phyloP scores from a whole-genome alignment of 2,329 filamentous ascomycete genomes.

The Hymenotorrendiella dingleyae region DNA sequence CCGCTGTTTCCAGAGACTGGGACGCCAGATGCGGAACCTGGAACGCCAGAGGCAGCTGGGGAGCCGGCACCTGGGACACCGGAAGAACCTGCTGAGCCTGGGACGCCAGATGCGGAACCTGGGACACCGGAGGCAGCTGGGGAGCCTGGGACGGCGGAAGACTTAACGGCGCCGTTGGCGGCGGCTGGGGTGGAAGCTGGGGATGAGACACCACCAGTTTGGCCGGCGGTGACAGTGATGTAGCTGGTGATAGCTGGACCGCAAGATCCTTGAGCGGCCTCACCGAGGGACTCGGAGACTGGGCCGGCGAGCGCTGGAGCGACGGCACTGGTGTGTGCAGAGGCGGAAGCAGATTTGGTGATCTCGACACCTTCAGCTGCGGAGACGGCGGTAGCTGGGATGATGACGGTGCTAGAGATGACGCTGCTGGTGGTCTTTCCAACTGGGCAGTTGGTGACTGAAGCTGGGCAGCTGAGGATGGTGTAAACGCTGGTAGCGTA shows the following conservation, averaged over 20 bases:
- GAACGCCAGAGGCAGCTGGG: neutral
- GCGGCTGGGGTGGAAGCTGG: neutral
- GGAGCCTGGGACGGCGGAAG: too few relatives aligned
- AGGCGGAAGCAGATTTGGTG: slow-evolving; percentile 26
- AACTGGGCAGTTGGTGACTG: slow-evolving; percentile 27
- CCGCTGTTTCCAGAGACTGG: slow-evolving; percentile 1
- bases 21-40: neutral
- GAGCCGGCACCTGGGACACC: neutral
- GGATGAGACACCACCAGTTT: too few relatives aligned
- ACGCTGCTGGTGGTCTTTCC: slow-evolving; percentile 29
- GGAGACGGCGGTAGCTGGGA: slow-evolving; percentile 6
- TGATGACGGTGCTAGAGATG: slow-evolving; percentile 6
- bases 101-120: too few relatives aligned
- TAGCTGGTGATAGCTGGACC: neutral
- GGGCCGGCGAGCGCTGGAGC: neutral
- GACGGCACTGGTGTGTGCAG: slow-evolving; percentile 3
- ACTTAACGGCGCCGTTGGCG: too few relatives aligned
- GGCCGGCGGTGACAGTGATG: slow-evolving; percentile 2
- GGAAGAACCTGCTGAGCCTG: slow-evolving; percentile 6
- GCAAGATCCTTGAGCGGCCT: neutral
- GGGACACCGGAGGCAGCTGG: slow-evolving; percentile 1
- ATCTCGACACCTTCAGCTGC: slow-evolving; percentile 12
- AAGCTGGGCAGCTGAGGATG: slow-evolving; percentile 23
- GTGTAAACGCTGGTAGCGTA: slow-evolving; percentile 18
- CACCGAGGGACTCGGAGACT: neutral